These are phyloP conservation scores for Teratosphaeria pseudoeucalypti DNA, from an alignment of 2,329 filamentous ascomycete genomes.

Conservation along the genomic window DNA sequence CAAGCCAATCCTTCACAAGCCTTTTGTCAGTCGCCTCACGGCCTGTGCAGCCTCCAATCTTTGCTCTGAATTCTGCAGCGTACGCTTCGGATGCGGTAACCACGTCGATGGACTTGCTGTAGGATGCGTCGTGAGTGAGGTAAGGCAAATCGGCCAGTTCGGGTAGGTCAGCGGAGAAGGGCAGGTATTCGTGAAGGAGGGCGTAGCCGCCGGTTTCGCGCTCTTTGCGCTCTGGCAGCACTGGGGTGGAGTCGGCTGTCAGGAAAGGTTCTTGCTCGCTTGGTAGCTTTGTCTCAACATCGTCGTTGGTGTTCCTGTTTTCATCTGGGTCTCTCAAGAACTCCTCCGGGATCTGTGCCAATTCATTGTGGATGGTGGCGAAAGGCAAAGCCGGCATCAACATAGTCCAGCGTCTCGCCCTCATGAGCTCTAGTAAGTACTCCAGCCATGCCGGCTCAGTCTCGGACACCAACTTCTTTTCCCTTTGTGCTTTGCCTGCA, in stretches of 20 bases:
- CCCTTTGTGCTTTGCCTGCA: slow-evolving; percentile 14
- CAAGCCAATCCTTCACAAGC: slow-evolving; percentile 21
- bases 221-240: slow-evolving; percentile 27
- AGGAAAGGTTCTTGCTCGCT: slow-evolving; percentile 26
- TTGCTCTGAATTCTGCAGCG: slow-evolving; percentile 47
- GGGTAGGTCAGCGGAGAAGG: slow-evolving; percentile 38
- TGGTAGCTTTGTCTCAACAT: neutral
- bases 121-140: slow-evolving; percentile 55
- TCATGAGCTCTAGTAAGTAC: slow-evolving; percentile 64
- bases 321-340: slow-evolving; percentile 17
- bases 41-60: slow-evolving; percentile 56
- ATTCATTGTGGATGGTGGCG: slow-evolving; percentile 66
- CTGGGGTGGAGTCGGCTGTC: slow-evolving; percentile 16
- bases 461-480: slow-evolving; percentile 52
- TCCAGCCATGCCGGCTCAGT: slow-evolving; percentile 68
- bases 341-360: slow-evolving; percentile 64
- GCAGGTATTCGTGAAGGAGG: slow-evolving; percentile 37
- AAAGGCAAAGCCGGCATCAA: slow-evolving; percentile 62
- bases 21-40: slow-evolving; percentile 25
- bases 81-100: slow-evolving; percentile 44
- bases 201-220: slow-evolving; percentile 40
- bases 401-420: slow-evolving; percentile 65
- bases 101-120: slow-evolving; percentile 22
- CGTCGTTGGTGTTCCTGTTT: slow-evolving; percentile 2
- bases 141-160: slow-evolving; percentile 45